Base-by-base conservation (phyloP, 1,284 basidiomycete species). In the Papiliotrema flavescens region DNA sequence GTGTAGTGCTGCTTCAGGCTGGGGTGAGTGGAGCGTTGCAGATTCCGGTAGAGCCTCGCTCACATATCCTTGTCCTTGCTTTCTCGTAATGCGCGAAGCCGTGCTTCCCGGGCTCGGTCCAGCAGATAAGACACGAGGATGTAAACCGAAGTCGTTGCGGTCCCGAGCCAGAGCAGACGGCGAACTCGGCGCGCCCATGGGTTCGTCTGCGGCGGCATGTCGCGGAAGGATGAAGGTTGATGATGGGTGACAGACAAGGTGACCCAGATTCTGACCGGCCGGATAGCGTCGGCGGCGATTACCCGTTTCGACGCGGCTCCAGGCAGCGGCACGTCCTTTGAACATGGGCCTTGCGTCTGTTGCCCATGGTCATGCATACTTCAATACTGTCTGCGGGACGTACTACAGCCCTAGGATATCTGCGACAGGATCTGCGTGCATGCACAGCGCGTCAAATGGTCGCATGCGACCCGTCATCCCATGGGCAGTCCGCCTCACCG, bases 1-100 rank as follows among this genome's bases (percentile, higher is more conserved):
- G 69, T 71, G 53, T 75, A 77, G 61, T 76, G 73, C 11, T 67
- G 64, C 57, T 72, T 74, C 48, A 77, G 59, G 32, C 75, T 77
- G 59, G 43, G 40, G 14, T n/a, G 44, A 43, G 44, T 23, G 14
- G 46, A 22, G 23, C 42, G 44, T n/a, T 35, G n/a, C 9, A 44
- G 19, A 32, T 32, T 5, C 6, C 28, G 13, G 19, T 15, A 24
- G 42, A 14, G 6, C 23, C 14, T 42, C 9, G 4, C 73, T 60
- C 49, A 73, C 73, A 68, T 55, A 47, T 73, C 70, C 19, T 54
- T 47, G 37, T 68, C 66, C 22, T 62, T 61, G 19, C 64, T 60
- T 44, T 74, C 73, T 44, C 64, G 69, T 22, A 68, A 36, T 2
- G 69, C 65, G 32, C 60, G 61, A 2, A 74, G 36, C 9, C 70